Percentiles rank a stretch among this genome's conserved stretches.
These are phyloP conservation scores for Gossypioides kirkii DNA, from an alignment of 345 rosid species.

Conservation along the genomic window DNA sequence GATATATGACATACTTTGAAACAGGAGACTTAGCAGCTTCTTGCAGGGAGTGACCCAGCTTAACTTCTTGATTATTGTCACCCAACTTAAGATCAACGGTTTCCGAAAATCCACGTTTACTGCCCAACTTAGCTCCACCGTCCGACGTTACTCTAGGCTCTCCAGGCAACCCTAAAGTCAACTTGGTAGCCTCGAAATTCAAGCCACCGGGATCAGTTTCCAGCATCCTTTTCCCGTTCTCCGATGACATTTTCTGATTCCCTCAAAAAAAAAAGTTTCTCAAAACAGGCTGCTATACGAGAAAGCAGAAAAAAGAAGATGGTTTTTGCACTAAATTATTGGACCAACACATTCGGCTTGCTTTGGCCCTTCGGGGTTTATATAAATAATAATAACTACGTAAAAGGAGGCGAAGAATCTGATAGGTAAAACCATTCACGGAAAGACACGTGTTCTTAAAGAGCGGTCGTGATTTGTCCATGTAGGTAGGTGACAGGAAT, in stretches of 20 bases:
- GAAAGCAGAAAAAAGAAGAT: not conserved
- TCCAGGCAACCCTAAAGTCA: slow-evolving; percentile 62
- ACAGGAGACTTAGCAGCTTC: slow-evolving; percentile 26
- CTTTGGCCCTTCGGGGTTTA: not conserved
- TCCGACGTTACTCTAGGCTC: slow-evolving; percentile 17
- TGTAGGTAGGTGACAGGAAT: slow-evolving; percentile 17
- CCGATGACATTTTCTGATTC: slow-evolving; percentile 21
- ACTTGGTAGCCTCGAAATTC: slow-evolving; percentile 48
- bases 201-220: slow-evolving; percentile 24
- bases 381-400: not conserved
- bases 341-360: slow-evolving; percentile 18
- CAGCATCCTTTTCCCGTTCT: slow-evolving; percentile 17
- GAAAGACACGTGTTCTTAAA: slow-evolving; percentile 30
- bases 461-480: slow-evolving; percentile 43
- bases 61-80: not conserved
- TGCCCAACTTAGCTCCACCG: not conserved
- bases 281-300: not conserved
- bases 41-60: not conserved
- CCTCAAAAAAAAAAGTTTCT: not conserved
- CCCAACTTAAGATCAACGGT: slow-evolving; percentile 39
- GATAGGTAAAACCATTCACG: slow-evolving; percentile 20
- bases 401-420: not conserved
- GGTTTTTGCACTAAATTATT: not conserved
- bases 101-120: slow-evolving; percentile 45
- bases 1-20: slow-evolving; percentile 27